A percentile compares a stretch with the other conserved stretches of the same genome.
Evolutionary conservation across 1,139 yeast species (phyloP).

Genomic region (Yamadazyma taylorii): DNA sequence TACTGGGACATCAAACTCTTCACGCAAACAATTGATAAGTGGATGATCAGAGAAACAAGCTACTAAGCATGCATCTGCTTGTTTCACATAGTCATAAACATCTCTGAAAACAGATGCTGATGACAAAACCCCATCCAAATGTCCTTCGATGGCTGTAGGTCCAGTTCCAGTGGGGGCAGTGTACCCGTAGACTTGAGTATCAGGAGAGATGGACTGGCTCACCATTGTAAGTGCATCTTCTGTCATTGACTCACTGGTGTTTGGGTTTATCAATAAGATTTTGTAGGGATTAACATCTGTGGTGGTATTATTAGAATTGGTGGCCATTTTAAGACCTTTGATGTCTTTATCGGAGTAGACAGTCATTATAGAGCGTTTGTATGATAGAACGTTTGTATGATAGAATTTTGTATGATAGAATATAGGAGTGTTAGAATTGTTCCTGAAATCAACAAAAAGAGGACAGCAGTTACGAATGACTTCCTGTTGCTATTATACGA

Average conservation of each 20-base stretch:
- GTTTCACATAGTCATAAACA: conserved; percentile 7
- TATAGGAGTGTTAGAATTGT: too few relatives aligned
- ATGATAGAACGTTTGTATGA: too few relatives aligned
- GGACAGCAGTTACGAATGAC: too few relatives aligned
- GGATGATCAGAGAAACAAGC: conserved; percentile 15
- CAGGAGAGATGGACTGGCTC: conserved; percentile 6
- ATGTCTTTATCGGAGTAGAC: neutral
- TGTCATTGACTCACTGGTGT: conserved; percentile 11
- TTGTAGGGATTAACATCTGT: conserved; percentile 1
- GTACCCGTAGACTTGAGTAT: conserved; percentile 12
- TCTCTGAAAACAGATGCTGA: conserved; percentile 10
- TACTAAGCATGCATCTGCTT: conserved; percentile 12
- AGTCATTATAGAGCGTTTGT: too few relatives aligned
- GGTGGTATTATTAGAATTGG: neutral
- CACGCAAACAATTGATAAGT: conserved; percentile 11
- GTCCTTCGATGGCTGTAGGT: conserved; percentile 12
- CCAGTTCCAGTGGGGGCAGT: conserved; percentile 10
- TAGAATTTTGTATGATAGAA: too few relatives aligned
- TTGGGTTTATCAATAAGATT: conserved; percentile 12
- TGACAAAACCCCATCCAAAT: conserved; percentile 11
- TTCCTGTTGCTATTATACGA: too few relatives aligned
- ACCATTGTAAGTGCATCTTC: conserved; percentile 10
- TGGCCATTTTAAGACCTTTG: neutral
- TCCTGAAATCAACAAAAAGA: too few relatives aligned
- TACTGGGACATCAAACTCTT: conserved; percentile 12